Base-by-base conservation (phyloP, 2,329 filamentous ascomycete species). In the Phyllosticta citrichinensis region DNA sequence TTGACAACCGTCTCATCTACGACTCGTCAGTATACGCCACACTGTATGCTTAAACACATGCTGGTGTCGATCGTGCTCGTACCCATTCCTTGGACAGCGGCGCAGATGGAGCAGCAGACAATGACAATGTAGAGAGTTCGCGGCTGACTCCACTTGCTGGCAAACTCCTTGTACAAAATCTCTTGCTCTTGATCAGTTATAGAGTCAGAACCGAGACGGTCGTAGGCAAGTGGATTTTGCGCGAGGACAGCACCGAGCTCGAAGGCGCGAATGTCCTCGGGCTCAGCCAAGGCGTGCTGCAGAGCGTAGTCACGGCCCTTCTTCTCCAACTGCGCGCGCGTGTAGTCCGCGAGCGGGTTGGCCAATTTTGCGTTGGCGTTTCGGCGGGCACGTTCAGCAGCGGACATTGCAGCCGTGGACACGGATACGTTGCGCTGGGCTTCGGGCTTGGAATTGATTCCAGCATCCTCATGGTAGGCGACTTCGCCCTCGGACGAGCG, bases 21-120 rank as follows among this genome's bases (percentile, higher is more conserved):
- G 19, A 54, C 6, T 25, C 40, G 47, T 59, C 40, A 62, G 25
- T 33, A 47, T 50, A 58, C 22, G 8, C 17, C 14, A 14, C 33
- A 5, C 17, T 52, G 22, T 40, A 57, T 5, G 25, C 20, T 20
- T 53, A 55, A 61, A 11, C 52, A 11, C 17, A 47, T 47, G 40
- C 20, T 20, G 10, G 20, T 12, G 17, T 17, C 22, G 55, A 54
- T 50, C 14, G 3, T 50, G 27, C 14, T 71, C 76, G 64, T 67
- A 79, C 78, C 78, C 83, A 87, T 87, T 66, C 86, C 86, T 68
- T 89, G 87, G 0, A 89, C 87, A 24, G 85, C 85, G 17, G 87
- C 87, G 52, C 82, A 86, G 20, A 83, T 77, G n/a, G 84, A 87
- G 67, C 85, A 88, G 40, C 86, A 77, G 62, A 85, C 68, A 64